Conservation (phyloP, 116 monocot genomes). For the Dioscorea cayenensis region DNA sequence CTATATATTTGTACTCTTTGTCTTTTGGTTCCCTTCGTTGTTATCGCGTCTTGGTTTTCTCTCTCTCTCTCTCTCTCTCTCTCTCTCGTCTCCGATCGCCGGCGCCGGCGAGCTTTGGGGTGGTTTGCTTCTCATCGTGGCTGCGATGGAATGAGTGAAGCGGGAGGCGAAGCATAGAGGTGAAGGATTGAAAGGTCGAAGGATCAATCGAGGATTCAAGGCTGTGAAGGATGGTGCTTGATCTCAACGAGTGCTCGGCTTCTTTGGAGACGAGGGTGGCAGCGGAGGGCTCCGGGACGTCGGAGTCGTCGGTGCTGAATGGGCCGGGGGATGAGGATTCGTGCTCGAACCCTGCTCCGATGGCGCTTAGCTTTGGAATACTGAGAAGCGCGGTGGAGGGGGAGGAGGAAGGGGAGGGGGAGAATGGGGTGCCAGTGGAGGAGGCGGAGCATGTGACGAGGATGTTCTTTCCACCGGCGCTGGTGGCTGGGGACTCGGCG, state of each 20-base stretch:
- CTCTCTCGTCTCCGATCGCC: too few relatives aligned
- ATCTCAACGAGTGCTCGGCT: slow-evolving; percentile 30
- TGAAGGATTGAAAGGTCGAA: too few relatives aligned
- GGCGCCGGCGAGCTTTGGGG: too few relatives aligned
- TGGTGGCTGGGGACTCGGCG: not conserved
- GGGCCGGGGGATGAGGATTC: slow-evolving; percentile 14
- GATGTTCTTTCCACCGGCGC: slow-evolving; percentile 21
- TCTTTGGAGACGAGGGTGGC: not conserved
- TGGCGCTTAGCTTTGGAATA: slow-evolving; percentile 13
- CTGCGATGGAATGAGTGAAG: too few relatives aligned
- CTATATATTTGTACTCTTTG: too few relatives aligned
- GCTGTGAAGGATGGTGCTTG: slow-evolving; percentile 18
- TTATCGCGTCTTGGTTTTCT: too few relatives aligned
- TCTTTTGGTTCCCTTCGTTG: too few relatives aligned
- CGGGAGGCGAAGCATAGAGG: too few relatives aligned
- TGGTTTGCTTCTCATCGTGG: too few relatives aligned
- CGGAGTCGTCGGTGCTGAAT: slow-evolving; percentile 35
- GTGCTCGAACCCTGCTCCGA: not conserved
- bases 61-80: too few relatives aligned
- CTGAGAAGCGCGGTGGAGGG: slow-evolving; percentile 6
- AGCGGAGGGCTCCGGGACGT: slow-evolving; percentile 13
- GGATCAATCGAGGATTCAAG: too few relatives aligned
- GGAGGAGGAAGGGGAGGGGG: slow-evolving; percentile 7
- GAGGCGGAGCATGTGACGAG: slow-evolving; percentile 11
- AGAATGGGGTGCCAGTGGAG: not conserved